Percentiles rank a stretch among this genome's conserved stretches.
phyloP scores from a whole-genome alignment of 1,284 basidiomycete genomes.

The Ustilago cynodontis region DNA sequence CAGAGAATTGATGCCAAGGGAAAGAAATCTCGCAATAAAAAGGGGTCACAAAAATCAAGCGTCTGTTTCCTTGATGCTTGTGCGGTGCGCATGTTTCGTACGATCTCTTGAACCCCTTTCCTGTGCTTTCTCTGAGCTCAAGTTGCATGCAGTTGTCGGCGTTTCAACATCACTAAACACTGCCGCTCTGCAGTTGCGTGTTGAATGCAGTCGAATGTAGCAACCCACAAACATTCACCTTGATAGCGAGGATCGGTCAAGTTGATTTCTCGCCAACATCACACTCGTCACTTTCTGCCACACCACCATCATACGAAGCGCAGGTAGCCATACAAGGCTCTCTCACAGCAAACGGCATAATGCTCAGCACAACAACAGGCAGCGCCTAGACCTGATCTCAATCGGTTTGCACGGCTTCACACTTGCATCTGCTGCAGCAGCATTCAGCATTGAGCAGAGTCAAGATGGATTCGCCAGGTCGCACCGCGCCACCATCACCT shows the following conservation, averaged over 20 bases:
- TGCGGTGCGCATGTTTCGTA: too few relatives aligned
- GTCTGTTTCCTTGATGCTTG: too few relatives aligned
- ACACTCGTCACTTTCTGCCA: not conserved
- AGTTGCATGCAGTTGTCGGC: not conserved
- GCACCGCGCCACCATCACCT: conserved; percentile 8
- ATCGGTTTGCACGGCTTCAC: conserved; percentile 1
- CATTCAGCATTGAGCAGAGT: not conserved
- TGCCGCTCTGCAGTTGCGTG: not conserved
- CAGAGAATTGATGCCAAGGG: not conserved
- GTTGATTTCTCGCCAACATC: not conserved
- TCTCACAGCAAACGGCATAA: not conserved
- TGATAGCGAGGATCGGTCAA: not conserved
- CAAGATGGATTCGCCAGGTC: not conserved
- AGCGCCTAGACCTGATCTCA: not conserved
- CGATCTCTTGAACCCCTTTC: not conserved
- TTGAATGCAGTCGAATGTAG: conserved; percentile 1
- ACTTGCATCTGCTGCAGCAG: not conserved
- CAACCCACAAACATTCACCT: not conserved
- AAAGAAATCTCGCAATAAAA: not conserved
- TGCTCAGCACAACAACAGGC: not conserved
- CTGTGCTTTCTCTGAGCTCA: not conserved
- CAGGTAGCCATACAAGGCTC: not conserved
- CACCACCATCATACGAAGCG: not conserved
- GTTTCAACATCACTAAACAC: not conserved
- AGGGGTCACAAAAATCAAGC: not conserved